Conservation (phyloP, 176 grass and related monocot species). For the Pontederia crassipes region DNA sequence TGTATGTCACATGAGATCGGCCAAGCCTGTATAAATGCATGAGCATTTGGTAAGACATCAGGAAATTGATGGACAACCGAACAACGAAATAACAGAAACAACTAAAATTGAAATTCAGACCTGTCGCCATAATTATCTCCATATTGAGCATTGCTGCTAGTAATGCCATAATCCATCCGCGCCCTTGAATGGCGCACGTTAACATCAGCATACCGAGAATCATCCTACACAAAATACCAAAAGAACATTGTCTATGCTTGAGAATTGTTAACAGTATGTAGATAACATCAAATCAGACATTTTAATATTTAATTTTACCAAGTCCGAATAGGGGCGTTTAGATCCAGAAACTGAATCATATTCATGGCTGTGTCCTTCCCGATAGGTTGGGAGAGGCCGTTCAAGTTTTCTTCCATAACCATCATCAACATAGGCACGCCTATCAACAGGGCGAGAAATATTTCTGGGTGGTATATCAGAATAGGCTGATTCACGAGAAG, state of each 20-base stretch:
- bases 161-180: slow-evolving; percentile 52
- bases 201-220: slow-evolving; percentile 51
- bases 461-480: slow-evolving; percentile 44
- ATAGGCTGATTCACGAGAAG: slow-evolving; percentile 43
- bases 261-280: slow-evolving; percentile 13
- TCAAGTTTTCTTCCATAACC: slow-evolving; percentile 50
- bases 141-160: slow-evolving; percentile 51
- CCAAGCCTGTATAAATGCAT: slow-evolving; percentile 35
- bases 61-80: background rate
- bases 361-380: slow-evolving; percentile 50
- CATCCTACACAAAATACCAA: slow-evolving; percentile 42
- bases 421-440: slow-evolving; percentile 55
- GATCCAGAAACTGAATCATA: slow-evolving; percentile 63
- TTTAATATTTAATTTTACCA: slow-evolving; percentile 29
- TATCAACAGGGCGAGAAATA: slow-evolving; percentile 42
- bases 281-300: slow-evolving; percentile 5
- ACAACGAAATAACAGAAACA: background rate
- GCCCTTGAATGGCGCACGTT: slow-evolving; percentile 48
- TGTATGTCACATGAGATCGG: slow-evolving; percentile 49
- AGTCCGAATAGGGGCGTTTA: slow-evolving; percentile 61
- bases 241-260: background rate
- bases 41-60: background rate
- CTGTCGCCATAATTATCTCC: slow-evolving; percentile 53
- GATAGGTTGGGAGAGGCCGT: slow-evolving; percentile 40
- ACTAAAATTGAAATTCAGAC: slow-evolving; percentile 38